Evolutionary conservation across 2,329 filamentous ascomycete genomes (phyloP).

Genomic region (Dactylellina leptospora): DNA sequence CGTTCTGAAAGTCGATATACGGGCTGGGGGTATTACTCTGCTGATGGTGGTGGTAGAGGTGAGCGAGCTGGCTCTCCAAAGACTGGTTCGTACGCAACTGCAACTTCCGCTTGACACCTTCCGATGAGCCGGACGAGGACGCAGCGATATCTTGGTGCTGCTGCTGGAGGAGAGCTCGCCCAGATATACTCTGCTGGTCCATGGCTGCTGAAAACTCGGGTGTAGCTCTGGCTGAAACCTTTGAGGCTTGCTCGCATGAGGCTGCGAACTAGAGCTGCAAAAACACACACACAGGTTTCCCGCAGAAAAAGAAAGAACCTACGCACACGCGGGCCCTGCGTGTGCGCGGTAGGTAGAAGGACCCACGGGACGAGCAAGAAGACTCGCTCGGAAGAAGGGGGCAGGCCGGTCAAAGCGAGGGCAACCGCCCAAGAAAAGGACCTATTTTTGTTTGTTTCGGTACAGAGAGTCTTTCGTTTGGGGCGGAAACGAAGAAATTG

Average conservation of each 20-base stretch:
- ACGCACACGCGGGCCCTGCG: background rate
- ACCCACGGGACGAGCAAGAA: background rate
- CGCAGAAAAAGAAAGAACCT: constrained; percentile 5
- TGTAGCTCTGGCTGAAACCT: constrained; percentile 6
- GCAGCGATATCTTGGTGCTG: constrained; percentile 20
- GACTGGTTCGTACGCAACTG: constrained; percentile 31
- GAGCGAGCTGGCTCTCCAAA: constrained; percentile 39
- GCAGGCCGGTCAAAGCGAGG: too few species aligned
- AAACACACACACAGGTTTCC: background rate
- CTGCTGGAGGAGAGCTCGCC: constrained; percentile 17
- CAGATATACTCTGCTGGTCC: constrained; percentile 17
- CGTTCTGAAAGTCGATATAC: constrained; percentile 48
- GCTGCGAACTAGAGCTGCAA: background rate
- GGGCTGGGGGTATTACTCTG: constrained; percentile 27
- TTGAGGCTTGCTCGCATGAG: constrained; percentile 5
- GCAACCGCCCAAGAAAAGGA: constrained; percentile 2
- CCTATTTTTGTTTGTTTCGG: constrained; percentile 11
- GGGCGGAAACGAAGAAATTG: background rate
- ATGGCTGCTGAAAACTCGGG: background rate
- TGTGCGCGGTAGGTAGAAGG: background rate
- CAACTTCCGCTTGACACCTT: constrained; percentile 4
- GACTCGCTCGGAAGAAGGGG: too few species aligned
- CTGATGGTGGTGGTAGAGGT: constrained; percentile 46
- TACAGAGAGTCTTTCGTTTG: constrained; percentile 9
- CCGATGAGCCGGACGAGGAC: constrained; percentile 43